phyloP scores from a whole-genome alignment of 1,284 basidiomycete genomes.

The Puccinia brachypodii region DNA sequence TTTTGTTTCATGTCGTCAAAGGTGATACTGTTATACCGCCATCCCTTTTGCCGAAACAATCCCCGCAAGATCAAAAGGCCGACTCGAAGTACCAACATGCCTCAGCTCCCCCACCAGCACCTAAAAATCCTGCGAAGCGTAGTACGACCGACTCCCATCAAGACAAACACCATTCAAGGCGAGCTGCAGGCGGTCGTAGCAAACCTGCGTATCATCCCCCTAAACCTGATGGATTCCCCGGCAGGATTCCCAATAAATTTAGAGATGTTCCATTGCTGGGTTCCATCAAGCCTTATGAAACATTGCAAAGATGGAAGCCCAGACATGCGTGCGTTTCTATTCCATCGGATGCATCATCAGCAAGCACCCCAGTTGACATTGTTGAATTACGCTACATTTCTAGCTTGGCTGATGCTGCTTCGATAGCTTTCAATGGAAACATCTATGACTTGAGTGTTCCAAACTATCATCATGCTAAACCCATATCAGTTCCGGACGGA shows the following conservation, averaged over 20 bases:
- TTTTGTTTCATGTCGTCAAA: conserved; percentile 44
- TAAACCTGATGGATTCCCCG: conserved; percentile 18
- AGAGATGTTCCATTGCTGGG: conserved; percentile 28
- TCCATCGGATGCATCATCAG: too few relatives aligned
- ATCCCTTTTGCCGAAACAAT: conserved; percentile 1
- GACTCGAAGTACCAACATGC: background rate
- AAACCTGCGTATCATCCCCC: background rate
- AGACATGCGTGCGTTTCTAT: conserved; percentile 34
- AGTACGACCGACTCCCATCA: background rate
- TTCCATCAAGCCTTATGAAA: conserved; percentile 23
- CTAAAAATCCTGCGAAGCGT: background rate
- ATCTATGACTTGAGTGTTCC: conserved; percentile 24
- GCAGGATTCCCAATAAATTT: conserved; percentile 17
- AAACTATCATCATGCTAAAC: background rate
- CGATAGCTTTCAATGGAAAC: conserved; percentile 31
- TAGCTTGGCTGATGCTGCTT: conserved; percentile 24
- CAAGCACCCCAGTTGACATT: background rate
- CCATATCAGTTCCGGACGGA: conserved; percentile 30
- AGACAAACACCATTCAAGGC: background rate
- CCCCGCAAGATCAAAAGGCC: background rate
- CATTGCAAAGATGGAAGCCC: conserved; percentile 36
- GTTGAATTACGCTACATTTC: background rate
- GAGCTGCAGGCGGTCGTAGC: background rate
- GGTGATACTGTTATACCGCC: conserved; percentile 15
- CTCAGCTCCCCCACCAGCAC: background rate